These are phyloP conservation scores for Geranium rotundifolium DNA, from an alignment of 345 rosid species.

Conservation along the genomic window DNA sequence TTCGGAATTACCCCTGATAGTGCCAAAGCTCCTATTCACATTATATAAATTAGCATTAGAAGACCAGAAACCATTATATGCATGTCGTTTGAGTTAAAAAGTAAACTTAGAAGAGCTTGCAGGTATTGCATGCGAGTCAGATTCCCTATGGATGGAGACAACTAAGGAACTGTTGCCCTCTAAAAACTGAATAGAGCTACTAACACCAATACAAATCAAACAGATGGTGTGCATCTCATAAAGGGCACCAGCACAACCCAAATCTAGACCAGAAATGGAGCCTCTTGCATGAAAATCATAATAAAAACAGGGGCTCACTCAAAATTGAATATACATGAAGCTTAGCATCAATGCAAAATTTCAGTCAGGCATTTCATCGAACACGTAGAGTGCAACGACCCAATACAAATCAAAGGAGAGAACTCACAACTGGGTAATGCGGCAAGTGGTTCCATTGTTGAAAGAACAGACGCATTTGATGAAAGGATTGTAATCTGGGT, in stretches of 20 bases:
- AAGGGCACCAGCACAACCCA: too few species aligned
- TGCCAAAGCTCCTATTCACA: slow-evolving; percentile 31
- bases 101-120: slow-evolving; percentile 22
- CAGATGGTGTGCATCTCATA: too few species aligned
- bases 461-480: slow-evolving; percentile 50
- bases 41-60: neutral
- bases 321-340: too few species aligned
- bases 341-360: too few species aligned
- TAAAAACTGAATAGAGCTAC: too few species aligned
- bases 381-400: neutral
- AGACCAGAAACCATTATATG: neutral
- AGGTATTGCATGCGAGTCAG: slow-evolving; percentile 47
- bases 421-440: slow-evolving; percentile 26
- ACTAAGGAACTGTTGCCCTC: neutral
- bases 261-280: too few species aligned
- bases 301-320: too few species aligned
- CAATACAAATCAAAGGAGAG: too few species aligned
- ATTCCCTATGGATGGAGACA: slow-evolving; percentile 38
- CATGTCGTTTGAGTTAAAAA: neutral
- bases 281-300: too few species aligned
- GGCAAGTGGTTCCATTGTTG: slow-evolving; percentile 24
- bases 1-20: slow-evolving; percentile 54
- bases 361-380: too few species aligned
- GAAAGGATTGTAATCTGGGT: slow-evolving; percentile 24
- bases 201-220: too few species aligned